A percentile compares a stretch with the other conserved stretches of the same genome.
These are phyloP conservation scores for Pachyrhizus erosus DNA, from an alignment of 306 rosid species.

Conservation along the genomic window DNA sequence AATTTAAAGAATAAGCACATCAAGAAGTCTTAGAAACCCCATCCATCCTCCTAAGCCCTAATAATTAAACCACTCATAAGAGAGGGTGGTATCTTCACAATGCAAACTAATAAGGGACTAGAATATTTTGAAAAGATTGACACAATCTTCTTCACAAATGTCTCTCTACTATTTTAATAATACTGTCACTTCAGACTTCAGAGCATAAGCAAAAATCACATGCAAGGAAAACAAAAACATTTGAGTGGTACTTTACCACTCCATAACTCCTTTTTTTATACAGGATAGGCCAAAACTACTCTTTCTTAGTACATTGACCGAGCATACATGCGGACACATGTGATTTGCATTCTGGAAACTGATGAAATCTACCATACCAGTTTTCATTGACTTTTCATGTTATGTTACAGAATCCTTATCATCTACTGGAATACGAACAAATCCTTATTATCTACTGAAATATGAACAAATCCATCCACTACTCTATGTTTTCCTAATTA, in stretches of 20 bases:
- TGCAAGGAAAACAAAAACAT: constrained; percentile 10
- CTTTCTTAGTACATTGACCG: neutral
- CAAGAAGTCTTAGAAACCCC: constrained; percentile 32
- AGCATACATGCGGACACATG: neutral
- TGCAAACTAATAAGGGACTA: constrained; percentile 15
- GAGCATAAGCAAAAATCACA: constrained; percentile 35
- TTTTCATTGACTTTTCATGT: constrained; percentile 2
- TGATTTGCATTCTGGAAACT: constrained; percentile 26
- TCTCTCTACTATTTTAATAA: constrained; percentile 1
- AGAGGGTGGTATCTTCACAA: constrained; percentile 10
- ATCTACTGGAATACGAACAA: neutral
- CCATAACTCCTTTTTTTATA: neutral
- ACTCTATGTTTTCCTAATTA: constrained; percentile 3
- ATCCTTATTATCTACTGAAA: neutral
- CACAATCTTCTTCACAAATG: constrained; percentile 8
- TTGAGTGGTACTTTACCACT: constrained; percentile 1
- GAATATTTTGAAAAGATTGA: constrained; percentile 23
- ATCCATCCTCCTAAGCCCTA: constrained; percentile 20
- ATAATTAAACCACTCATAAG: constrained; percentile 27
- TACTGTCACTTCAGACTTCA: constrained; percentile 1
- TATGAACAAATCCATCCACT: constrained; percentile 20
- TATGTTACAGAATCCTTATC: constrained; percentile 1
- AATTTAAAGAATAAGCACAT: constrained; percentile 3
- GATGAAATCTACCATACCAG: constrained; percentile 10
- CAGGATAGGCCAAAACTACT: neutral